These are phyloP conservation scores for Sclerotinia trifoliorum DNA, from an alignment of 2,329 filamentous ascomycete species.

Conservation along the genomic window DNA sequence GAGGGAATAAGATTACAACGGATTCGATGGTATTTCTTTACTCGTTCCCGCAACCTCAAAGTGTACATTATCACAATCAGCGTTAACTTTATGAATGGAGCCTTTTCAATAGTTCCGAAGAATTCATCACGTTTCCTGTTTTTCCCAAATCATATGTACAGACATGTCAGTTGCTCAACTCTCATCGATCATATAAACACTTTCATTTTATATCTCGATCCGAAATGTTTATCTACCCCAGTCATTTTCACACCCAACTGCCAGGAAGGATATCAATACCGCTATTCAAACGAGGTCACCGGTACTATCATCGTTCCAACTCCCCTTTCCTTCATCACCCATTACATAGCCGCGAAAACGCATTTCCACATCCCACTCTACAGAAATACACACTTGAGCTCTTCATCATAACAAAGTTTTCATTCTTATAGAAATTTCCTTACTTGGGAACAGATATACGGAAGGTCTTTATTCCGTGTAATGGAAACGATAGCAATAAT, in stretches of 20 bases:
- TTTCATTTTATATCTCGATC: neutral
- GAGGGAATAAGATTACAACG: neutral
- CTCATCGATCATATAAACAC: neutral
- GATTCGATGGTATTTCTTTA: slow-evolving; percentile 1
- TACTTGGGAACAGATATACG: slow-evolving; percentile 29
- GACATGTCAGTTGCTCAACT: neutral
- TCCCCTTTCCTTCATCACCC: neutral
- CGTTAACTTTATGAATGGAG: neutral
- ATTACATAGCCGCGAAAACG: neutral
- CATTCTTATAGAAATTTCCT: slow-evolving; percentile 20
- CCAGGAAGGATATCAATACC: neutral
- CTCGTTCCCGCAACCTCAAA: neutral
- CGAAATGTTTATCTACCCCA: neutral
- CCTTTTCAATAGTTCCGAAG: neutral
- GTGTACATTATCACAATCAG: neutral
- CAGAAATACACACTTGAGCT: neutral
- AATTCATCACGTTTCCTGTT: slow-evolving; percentile 8
- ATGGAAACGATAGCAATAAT: slow-evolving; percentile 4
- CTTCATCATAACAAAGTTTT: neutral
- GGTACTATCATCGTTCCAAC: neutral
- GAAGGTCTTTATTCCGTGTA: slow-evolving; percentile 26
- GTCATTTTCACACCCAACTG: neutral
- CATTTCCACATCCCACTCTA: neutral
- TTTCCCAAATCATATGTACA: neutral
- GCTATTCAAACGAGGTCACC: neutral